Evolutionary conservation across 2,329 filamentous ascomycete species (phyloP), one percentile per base, ranked within the genome.

Genomic region (Macroventuria anomochaeta): DNA sequence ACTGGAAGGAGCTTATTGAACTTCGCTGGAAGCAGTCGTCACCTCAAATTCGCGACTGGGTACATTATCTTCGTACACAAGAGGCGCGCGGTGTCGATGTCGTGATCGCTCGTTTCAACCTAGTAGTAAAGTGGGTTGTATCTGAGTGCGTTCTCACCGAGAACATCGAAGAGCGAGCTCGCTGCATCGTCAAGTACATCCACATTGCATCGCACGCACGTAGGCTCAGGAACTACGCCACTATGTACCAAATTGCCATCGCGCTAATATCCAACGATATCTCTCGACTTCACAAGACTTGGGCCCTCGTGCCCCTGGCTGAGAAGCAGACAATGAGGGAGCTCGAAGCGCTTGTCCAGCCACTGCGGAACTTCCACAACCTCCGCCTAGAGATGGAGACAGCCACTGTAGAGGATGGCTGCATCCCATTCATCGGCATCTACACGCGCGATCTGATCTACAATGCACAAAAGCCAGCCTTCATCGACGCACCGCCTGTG

Each of bases 1-100:
- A 93, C 75, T 95, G 90, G 90, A 91, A 89, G 70, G 90, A 95
- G 63, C 80, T 95, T 11, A 90, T 93, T 48, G 89, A 92, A 48
- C 88, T 95, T 81, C 85, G 85, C 43, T 93, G 90, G 89, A 91
- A 90, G 69, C 85, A 91, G 63, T 81, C 84, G 13, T 83, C 83
- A 40, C 85, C 82, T 42, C 80, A 87, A 55, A 84, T 86, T 29
- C 84, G 86, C 46, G 90, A 91, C 18, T 95, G 90, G 90, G 90
- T 93, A 10, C 87, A 91, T 36, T 93, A 92, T 68, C 79, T 93
- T 33, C 85, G 87, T 46, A 86, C 87, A 42, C 83, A 87, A 36
- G 86, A 90, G 63, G 87, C 88, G 2, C 84, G 84, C 47, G 90
- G 90, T 12, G 88, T 95, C 31, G 90, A 93, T 68, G 88, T 95